Base-by-base conservation (phyloP, 345 rosid genomes). In the Trapa bicornis region DNA sequence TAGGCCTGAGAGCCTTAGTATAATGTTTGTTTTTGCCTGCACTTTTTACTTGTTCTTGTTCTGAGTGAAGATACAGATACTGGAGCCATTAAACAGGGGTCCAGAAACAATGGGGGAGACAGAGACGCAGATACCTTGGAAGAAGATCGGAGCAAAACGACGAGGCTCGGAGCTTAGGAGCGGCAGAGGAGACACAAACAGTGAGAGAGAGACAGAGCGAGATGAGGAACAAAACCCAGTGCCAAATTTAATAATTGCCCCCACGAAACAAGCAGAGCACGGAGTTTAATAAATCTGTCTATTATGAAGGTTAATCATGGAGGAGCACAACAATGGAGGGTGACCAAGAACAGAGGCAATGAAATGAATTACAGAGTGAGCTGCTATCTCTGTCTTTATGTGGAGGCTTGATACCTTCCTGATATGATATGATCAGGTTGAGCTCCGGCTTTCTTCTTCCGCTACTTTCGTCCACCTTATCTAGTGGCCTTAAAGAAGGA, bases 1-100 rank as follows among this genome's bases (percentile, higher is more conserved):
- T 8, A 8, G 6, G 43, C 43, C 43, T 41, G 74, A 80, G 60
- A 32, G 36, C 63, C 43, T 37, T 39, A 17, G 42, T 11, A 65
- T 64, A 57, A 15, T 50, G 29, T 15, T 53, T 32, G 58, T 41
- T 41, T 47, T 14, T 36, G n/a, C 65, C 43, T 62, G n/a, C 29
- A 22, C 39, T 62, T 64, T 41, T n/a, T 15, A 54, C 33, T n/a
- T 17, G 35, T 64, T 64, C 69, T 48, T 43, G 69, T 32, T 50
- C 56, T 32, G 61, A 32, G 69, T 8, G 69, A 50, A 35, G 60
- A 8, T 13, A 61, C 76, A 22, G 29, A 22, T 22, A 22, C 7
- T 70, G 73, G 58, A 57, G 73, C 29, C n/a, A 3, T 54, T 3
- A 75, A 76, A 78, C 80, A 78, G 84, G 75, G 50, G 12, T 32